These are phyloP conservation scores for Aspergillus alliaceus DNA, from an alignment of 2,329 filamentous ascomycete genomes.

Conservation along the genomic window DNA sequence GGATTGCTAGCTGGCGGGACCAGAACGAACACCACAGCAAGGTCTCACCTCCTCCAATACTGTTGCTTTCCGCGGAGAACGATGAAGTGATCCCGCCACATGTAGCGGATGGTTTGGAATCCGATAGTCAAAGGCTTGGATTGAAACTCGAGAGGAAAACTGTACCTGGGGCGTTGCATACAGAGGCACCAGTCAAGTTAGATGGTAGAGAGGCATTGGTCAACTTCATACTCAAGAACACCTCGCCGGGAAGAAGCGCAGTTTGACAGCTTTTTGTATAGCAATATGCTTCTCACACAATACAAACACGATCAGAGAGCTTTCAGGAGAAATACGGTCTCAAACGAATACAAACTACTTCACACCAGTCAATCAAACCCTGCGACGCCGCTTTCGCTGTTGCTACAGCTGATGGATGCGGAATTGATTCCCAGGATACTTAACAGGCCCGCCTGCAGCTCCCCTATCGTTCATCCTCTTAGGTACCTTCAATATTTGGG, in stretches of 20 bases:
- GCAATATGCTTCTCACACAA: not conserved
- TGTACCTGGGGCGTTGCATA: conserved; percentile 52
- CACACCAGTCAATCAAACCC: no score
- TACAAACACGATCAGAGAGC: no score
- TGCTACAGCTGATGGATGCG: no score
- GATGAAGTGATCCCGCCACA: conserved; percentile 46
- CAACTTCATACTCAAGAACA: conserved; percentile 18
- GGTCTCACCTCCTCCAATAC: conserved; percentile 27
- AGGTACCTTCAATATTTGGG: no score
- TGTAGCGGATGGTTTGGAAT: conserved; percentile 36
- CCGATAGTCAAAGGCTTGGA: conserved; percentile 32
- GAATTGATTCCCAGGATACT: not conserved
- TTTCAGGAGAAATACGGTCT: no score
- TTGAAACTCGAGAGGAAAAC: conserved; percentile 39
- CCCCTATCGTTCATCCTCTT: not conserved
- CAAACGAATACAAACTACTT: not conserved
- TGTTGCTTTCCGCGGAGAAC: conserved; percentile 43
- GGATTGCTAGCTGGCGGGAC: conserved; percentile 33
- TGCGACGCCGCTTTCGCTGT: no score
- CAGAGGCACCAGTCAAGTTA: conserved; percentile 45
- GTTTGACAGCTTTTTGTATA: not conserved
- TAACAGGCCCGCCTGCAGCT: not conserved
- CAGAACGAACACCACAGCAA: not conserved
- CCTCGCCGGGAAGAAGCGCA: not conserved
- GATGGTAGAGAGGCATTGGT: conserved; percentile 44